Evolutionary conservation across 352 stramenopile genomes (phyloP).

Genomic region (Globisporangium heterothallicum): DNA sequence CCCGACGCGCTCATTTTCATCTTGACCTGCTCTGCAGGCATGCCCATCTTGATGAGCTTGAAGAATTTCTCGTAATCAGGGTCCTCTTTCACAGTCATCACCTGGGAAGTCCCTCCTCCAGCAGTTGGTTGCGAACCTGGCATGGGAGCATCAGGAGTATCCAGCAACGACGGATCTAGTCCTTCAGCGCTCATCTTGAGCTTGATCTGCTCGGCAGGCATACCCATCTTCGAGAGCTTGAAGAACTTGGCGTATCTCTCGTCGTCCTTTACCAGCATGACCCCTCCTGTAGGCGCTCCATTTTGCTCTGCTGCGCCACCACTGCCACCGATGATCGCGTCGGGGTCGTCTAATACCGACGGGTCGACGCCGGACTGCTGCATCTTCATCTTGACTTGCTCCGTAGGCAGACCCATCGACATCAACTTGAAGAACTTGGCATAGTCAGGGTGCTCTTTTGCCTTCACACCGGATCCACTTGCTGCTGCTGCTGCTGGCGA

Average conservation of each 20-base stretch:
- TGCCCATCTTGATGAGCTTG: slow-evolving; percentile 91
- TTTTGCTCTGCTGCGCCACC: slow-evolving; percentile 1
- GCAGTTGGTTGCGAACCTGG: slow-evolving; percentile 25
- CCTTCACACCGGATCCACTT: slow-evolving; percentile 34
- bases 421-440: slow-evolving; percentile 83
- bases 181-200: slow-evolving; percentile 93
- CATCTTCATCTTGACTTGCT: slow-evolving; percentile 88
- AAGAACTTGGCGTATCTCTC: slow-evolving; percentile 93
- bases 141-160: slow-evolving; percentile 83
- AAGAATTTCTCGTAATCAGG: slow-evolving; percentile 94
- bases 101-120: slow-evolving; percentile 4
- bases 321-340: slow-evolving; percentile 55
- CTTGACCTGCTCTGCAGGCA: slow-evolving; percentile 89
- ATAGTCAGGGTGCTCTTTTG: slow-evolving; percentile 71
- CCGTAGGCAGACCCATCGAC: slow-evolving; percentile 67
- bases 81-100: slow-evolving; percentile 89
- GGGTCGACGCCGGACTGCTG: slow-evolving; percentile 61
- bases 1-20: slow-evolving; percentile 87
- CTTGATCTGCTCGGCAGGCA: slow-evolving; percentile 92
- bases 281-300: slow-evolving; percentile 7
- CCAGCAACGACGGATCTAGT: slow-evolving; percentile 87
- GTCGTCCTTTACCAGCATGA: slow-evolving; percentile 58
- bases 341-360: slow-evolving; percentile 58
- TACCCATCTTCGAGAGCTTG: slow-evolving; percentile 94
- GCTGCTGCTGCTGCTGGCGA: background rate